Conservation (phyloP, 495 filamentous ascomycete genomes). For the Lasiosphaeria miniovina region DNA sequence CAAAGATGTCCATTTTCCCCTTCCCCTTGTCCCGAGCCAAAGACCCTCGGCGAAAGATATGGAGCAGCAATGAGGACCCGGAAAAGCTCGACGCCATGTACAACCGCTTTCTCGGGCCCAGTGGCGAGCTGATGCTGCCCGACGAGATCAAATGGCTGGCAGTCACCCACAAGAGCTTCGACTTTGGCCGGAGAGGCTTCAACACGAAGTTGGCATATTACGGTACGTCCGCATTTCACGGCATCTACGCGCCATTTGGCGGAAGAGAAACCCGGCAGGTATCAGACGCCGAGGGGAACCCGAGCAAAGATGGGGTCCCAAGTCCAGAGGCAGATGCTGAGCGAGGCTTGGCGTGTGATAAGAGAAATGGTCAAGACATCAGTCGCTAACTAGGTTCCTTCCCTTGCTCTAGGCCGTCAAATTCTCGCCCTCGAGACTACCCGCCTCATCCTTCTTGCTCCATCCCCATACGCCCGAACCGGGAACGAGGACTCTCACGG, state of each 20-base stretch:
- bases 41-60: constrained; percentile 47
- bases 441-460: constrained; percentile 59
- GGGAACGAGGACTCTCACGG: constrained; percentile 41
- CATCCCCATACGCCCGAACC: constrained; percentile 25
- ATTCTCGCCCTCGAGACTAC: constrained; percentile 78
- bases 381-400: constrained; percentile 25
- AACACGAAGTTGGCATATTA: constrained; percentile 91
- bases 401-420: constrained; percentile 60
- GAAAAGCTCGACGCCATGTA: constrained; percentile 71
- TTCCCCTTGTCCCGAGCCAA: constrained; percentile 52
- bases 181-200: constrained; percentile 88
- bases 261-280: neutral
- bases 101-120: constrained; percentile 62
- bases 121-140: constrained; percentile 67
- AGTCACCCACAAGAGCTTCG: constrained; percentile 97
- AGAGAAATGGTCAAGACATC: too few species aligned
- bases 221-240: constrained; percentile 52
- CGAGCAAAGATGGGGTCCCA: too few species aligned
- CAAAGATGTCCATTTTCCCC: constrained; percentile 66
- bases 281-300: too few species aligned
- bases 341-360: too few species aligned
- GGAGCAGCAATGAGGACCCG: constrained; percentile 71
- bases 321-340: too few species aligned
- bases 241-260: constrained; percentile 45
- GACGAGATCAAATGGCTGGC: constrained; percentile 97